Conservation (phyloP, 2,329 filamentous ascomycete species). For the Claviceps africana region DNA sequence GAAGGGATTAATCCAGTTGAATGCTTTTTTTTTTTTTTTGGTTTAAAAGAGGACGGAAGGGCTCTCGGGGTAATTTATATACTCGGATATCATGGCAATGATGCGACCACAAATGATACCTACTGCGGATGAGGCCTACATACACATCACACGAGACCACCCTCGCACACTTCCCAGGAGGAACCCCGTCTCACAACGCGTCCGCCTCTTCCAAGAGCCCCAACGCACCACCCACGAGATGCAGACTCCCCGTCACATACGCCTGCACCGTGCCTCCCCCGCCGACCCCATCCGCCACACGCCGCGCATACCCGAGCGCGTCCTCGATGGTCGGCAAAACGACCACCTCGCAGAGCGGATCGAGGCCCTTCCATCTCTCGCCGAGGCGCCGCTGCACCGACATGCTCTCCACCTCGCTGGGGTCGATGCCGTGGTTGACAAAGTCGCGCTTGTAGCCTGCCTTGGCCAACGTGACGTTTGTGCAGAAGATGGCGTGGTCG, state of each 20-base stretch:
- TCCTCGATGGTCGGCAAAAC: constrained; percentile 41
- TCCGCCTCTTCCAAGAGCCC: constrained; percentile 33
- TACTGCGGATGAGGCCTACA: not conserved
- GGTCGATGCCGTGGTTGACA: constrained; percentile 40
- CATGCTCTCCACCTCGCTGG: constrained; percentile 35
- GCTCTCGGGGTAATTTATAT: not conserved
- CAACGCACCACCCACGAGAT: constrained; percentile 44
- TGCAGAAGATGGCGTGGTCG: constrained; percentile 68
- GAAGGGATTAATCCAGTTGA: not conserved
- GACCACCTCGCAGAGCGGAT: constrained; percentile 29
- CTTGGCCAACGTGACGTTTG: constrained; percentile 48
- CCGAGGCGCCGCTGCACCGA: constrained; percentile 40
- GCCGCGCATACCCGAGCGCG: constrained; percentile 34
- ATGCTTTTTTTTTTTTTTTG: too few species aligned
- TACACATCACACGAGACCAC: not conserved
- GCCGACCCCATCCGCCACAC: constrained; percentile 18
- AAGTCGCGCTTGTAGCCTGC: constrained; percentile 43
- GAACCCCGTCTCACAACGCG: constrained; percentile 20
- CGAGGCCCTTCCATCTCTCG: constrained; percentile 33
- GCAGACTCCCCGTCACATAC: constrained; percentile 48
- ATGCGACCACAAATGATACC: not conserved
- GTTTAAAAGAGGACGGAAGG: not conserved
- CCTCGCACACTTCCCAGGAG: too few species aligned
- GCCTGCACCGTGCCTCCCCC: constrained; percentile 26
- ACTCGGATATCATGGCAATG: not conserved